phyloP scores from a whole-genome alignment of 257 asterid species.

The Solanum bulbocastanum region DNA sequence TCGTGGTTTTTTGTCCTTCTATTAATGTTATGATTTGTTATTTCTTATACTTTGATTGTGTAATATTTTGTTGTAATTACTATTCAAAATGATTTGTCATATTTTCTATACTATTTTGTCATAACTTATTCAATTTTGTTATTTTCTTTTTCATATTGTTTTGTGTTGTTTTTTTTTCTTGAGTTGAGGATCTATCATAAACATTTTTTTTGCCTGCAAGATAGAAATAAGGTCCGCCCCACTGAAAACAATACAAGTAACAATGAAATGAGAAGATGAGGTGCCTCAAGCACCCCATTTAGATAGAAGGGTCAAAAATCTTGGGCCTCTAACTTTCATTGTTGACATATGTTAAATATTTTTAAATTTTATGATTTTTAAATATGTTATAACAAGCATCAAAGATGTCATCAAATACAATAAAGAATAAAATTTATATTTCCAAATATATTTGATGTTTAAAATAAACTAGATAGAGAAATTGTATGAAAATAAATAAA shows the following conservation, averaged over 20 bases:
- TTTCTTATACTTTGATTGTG: no score
- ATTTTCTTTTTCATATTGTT: no score
- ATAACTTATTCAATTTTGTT: not conserved
- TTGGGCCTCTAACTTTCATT: not conserved
- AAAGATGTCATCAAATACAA: not conserved
- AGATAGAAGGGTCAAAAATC: not conserved
- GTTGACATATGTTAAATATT: not conserved
- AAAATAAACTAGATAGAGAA: not conserved
- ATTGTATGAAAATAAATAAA: not conserved
- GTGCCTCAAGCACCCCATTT: not conserved
- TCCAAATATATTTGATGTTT: not conserved
- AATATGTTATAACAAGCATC: not conserved
- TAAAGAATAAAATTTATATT: not conserved
- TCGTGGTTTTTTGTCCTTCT: no score
- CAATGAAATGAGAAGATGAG: not conserved
- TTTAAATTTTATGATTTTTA: not conserved
- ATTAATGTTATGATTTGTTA: no score
- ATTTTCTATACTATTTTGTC: no score
- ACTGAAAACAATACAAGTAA: not conserved
- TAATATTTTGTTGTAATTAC: not conserved
- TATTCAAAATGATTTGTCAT: no score
- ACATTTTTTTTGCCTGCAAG: rapidly evolving
- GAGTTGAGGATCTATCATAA: rapidly evolving
- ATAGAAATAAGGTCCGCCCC: rapidly evolving
- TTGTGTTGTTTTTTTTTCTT: not conserved